Evolutionary conservation across 163 green algal species (phyloP), one percentile per base, ranked within the genome.

Genomic region (Chloromonas sp.): DNA sequence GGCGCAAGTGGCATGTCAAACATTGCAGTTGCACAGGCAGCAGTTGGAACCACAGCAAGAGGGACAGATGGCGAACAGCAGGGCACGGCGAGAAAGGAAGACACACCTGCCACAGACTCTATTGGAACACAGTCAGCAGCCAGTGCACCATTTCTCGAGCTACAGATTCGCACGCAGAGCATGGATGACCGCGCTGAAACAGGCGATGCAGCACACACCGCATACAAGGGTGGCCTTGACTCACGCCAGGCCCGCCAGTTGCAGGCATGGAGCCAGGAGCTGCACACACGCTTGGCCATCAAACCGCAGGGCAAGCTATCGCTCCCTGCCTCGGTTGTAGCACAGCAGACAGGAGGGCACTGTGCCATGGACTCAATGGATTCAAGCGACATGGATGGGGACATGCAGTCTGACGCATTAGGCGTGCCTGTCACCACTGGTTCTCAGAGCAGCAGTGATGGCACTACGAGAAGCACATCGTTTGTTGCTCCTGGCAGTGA

Each of bases 221-320:
- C 91, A 0, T 98, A 98, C 90, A 98, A 98, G 88, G 94, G 94
- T 1, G 91, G 92, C 2, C 85, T 97, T 78, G 90, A 93, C 80
- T 61, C 86, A 1, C 15, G 81, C 14, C 91, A 95, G 86, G 90
- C 91, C 1, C 60, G 82, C 60, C 86, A 92, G 81, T 86, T 95
- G 61, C 78, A 87, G 77, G 81, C 70, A 0, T 90, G 87, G 87
- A 88, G 84, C 0, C 66, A 61, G n/a, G 79, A 89, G 84, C 85
- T 91, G 83, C 83, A 84, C 36, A n/a, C 15, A 0, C 87, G 84
- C 2, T 78, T 89, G 15, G 61, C 78, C 0, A 11, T 70, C 57
- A 60, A 82, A 3, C 83, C 81, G 0, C 62, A 62, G 5, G 66
- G 66, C 66, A 83, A 82, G 57, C 71, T 86, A 78, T 58, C 85